Conservation (phyloP, 1,284 basidiomycete species). For the Trametes pubescens region DNA sequence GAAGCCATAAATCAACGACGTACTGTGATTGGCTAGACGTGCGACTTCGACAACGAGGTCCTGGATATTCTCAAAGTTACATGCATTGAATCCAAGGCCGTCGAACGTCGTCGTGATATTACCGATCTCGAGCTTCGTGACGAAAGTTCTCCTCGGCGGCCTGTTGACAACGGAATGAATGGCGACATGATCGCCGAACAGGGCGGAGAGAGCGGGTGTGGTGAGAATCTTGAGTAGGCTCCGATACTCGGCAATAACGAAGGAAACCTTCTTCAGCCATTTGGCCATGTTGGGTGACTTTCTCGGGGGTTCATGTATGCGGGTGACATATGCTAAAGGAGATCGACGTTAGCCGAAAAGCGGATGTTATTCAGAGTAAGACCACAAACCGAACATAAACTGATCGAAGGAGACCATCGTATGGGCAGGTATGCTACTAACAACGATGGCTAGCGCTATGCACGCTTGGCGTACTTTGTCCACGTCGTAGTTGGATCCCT, state of each 20-base stretch:
- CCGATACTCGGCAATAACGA: not conserved
- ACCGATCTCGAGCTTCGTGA: not conserved
- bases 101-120: not conserved
- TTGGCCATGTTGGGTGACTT: not conserved
- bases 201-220: not conserved
- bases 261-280: conserved; percentile 2
- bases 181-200: not conserved
- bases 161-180: not conserved
- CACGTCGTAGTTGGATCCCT: not conserved
- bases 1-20: not conserved
- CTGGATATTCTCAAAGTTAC: not conserved
- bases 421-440: not conserved
- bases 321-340: not conserved
- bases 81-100: not conserved
- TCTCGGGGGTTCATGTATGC: not conserved
- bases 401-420: not conserved
- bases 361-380: not conserved
- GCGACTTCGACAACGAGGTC: not conserved
- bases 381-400: not conserved
- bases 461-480: not conserved
- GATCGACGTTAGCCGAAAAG: conserved; percentile 1
- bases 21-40: not conserved
- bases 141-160: not conserved
- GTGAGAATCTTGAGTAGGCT: not conserved
- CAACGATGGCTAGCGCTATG: not conserved